Percentiles rank a stretch among this genome's conserved stretches.
These are phyloP conservation scores for Vitis riparia DNA, from an alignment of 164 flowering plant genomes.

Conservation along the genomic window DNA sequence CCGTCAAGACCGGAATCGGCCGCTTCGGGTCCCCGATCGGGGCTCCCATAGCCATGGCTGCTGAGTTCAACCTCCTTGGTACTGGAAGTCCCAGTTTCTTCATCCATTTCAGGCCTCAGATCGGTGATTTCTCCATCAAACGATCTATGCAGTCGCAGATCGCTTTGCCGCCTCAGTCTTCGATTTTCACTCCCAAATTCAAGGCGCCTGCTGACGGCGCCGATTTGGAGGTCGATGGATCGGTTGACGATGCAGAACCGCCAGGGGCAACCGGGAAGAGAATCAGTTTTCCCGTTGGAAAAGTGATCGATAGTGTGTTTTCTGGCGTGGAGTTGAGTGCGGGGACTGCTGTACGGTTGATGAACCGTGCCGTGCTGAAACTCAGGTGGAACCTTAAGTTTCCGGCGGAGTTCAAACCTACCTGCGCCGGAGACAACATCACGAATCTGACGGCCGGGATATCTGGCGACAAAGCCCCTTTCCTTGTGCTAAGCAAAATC, in stretches of 20 bases:
- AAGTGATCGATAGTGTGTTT: conserved; percentile 2
- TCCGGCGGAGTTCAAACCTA: conserved; percentile 3
- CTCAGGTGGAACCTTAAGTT: conserved; percentile 32
- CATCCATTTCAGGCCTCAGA: conserved; percentile 30
- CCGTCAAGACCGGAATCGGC: conserved; percentile 4
- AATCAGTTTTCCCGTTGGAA: neutral
- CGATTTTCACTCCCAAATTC: conserved; percentile 3
- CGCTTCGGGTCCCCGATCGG: conserved; percentile 3
- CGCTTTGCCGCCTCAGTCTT: neutral
- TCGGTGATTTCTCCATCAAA: conserved; percentile 31
- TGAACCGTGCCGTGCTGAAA: conserved; percentile 22
- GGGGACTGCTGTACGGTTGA: conserved; percentile 25
- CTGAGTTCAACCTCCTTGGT: conserved; percentile 18
- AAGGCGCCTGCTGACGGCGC: conserved; percentile 2
- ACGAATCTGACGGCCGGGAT: conserved; percentile 8
- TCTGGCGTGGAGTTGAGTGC: conserved; percentile 23
- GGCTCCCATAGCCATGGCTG: conserved; percentile 9
- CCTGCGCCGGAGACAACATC: neutral
- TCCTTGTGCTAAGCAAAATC: conserved; percentile 11
- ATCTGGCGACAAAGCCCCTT: neutral
- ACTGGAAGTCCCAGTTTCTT: conserved; percentile 29
- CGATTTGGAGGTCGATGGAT: neutral
- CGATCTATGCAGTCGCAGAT: conserved; percentile 7
- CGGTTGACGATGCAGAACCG: neutral
- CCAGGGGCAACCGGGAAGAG: conserved; percentile 6